Conservation (phyloP, 352 stramenopile species). For the Phytophthora hibernalis region DNA sequence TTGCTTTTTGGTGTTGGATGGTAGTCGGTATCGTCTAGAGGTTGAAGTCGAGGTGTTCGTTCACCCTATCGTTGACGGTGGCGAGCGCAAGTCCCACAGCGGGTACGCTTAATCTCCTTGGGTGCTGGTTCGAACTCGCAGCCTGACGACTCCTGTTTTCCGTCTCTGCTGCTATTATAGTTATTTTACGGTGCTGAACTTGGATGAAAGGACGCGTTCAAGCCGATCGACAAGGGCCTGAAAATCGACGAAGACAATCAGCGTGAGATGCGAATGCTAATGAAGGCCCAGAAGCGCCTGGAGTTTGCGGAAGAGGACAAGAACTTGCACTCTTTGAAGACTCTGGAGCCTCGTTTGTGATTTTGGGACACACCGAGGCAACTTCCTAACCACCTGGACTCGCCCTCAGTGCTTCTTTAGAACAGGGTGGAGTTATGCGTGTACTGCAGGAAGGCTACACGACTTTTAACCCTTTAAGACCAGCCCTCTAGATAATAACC, state of each 20-base stretch:
- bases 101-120: slow-evolving; percentile 39
- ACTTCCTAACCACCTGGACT: neutral
- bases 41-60: slow-evolving; percentile 74
- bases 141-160: slow-evolving; percentile 17
- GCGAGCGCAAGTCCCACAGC: slow-evolving; percentile 58
- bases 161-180: slow-evolving; percentile 24
- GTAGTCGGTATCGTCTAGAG: slow-evolving; percentile 60
- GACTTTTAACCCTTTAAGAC: neutral
- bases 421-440: neutral
- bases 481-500: neutral
- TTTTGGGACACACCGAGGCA: neutral
- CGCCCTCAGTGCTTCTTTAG: slow-evolving; percentile 1
- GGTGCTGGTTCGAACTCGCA: neutral
- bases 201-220: slow-evolving; percentile 51
- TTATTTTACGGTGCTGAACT: slow-evolving; percentile 69
- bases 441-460: neutral
- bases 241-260: slow-evolving; percentile 56
- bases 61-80: slow-evolving; percentile 38
- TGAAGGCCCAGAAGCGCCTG: slow-evolving; percentile 68
- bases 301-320: slow-evolving; percentile 65
- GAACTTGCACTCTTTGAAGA: slow-evolving; percentile 54
- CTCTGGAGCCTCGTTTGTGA: slow-evolving; percentile 41
- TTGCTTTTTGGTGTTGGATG: slow-evolving; percentile 6
- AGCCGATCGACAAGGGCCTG: slow-evolving; percentile 56
- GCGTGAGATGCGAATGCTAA: slow-evolving; percentile 52